phyloP scores from a whole-genome alignment of 495 filamentous ascomycete genomes.

The Extremus antarcticus region DNA sequence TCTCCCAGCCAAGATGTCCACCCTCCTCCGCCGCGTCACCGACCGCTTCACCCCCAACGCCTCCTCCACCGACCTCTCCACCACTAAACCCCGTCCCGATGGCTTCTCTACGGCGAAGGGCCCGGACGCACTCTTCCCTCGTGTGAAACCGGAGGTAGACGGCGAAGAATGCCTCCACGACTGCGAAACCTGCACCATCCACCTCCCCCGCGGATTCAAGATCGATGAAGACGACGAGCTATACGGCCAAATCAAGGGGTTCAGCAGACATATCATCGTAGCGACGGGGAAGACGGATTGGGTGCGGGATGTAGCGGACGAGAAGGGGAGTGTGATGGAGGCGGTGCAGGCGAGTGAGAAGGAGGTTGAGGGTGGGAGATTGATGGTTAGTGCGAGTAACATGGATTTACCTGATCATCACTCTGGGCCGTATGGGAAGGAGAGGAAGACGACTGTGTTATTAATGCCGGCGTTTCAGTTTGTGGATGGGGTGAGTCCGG shows the following conservation, averaged over 20 bases:
- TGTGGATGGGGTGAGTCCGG: conserved; percentile 76
- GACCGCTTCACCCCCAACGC: conserved; percentile 21
- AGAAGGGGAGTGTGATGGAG: conserved; percentile 91
- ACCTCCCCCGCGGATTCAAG: conserved; percentile 62
- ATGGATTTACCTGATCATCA: conserved; percentile 65
- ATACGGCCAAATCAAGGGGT: conserved; percentile 80
- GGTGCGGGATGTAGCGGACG: conserved; percentile 80
- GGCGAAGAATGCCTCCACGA: conserved; percentile 85
- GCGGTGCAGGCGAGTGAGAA: conserved; percentile 57
- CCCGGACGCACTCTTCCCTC: conserved; percentile 44
- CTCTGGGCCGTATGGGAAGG: conserved; percentile 8
- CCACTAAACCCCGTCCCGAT: conserved; percentile 8
- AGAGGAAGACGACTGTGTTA: conserved; percentile 64
- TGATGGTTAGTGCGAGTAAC: conserved; percentile 91
- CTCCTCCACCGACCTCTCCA: conserved; percentile 12
- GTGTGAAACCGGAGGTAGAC: conserved; percentile 60
- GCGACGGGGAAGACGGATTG: conserved; percentile 94
- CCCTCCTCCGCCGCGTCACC: conserved; percentile 25
- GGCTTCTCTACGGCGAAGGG: conserved; percentile 27
- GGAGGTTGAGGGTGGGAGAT: conserved; percentile 64
- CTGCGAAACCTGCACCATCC: conserved; percentile 70
- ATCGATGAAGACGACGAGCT: conserved; percentile 70
- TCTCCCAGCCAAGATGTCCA: conserved; percentile 16
- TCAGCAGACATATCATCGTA: conserved; percentile 80
- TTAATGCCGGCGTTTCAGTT: conserved; percentile 80